Evolutionary conservation across 108 stramenopile species (phyloP).

Genomic region (Ochromonas danica): DNA sequence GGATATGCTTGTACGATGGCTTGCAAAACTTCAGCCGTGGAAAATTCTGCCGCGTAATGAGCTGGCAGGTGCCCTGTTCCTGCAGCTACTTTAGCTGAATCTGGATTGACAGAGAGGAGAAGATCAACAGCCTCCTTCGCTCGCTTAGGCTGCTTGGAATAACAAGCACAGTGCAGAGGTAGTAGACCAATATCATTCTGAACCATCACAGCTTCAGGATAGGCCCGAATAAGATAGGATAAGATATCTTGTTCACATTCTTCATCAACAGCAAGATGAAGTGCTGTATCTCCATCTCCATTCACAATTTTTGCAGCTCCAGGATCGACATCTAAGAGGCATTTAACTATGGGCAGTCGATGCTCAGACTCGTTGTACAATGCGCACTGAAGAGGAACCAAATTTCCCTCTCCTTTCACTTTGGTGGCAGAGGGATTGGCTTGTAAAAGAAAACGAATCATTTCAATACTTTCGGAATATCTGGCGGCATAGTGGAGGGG

Average conservation of each 20-base stretch:
- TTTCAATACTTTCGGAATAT: not conserved
- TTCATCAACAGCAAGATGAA: not conserved
- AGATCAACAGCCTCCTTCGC: not conserved
- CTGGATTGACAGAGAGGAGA: not conserved
- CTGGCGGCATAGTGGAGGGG: conserved; percentile 10
- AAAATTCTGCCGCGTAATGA: conserved; percentile 2
- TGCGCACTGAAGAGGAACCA: conserved; percentile 20
- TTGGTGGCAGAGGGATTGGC: conserved; percentile 25
- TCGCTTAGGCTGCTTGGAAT: not conserved
- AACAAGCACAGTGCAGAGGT: not conserved
- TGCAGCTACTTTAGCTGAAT: not conserved
- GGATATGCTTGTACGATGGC: not conserved
- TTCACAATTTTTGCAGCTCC: not conserved
- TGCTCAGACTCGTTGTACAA: not conserved
- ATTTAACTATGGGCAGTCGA: not conserved
- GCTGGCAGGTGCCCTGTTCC: not conserved
- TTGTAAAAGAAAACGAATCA: not conserved
- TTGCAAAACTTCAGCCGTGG: not conserved
- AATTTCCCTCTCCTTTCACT: not conserved
- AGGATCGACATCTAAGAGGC: not conserved
- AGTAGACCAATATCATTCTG: not conserved
- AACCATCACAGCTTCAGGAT: not conserved
- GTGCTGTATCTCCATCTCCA: not conserved
- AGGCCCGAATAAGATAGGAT: not conserved
- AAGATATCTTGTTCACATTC: not conserved